Percentiles rank a stretch among this genome's conserved stretches.
phyloP scores from a whole-genome alignment of 2,329 filamentous ascomycete genomes.

The Capronia epimyces region DNA sequence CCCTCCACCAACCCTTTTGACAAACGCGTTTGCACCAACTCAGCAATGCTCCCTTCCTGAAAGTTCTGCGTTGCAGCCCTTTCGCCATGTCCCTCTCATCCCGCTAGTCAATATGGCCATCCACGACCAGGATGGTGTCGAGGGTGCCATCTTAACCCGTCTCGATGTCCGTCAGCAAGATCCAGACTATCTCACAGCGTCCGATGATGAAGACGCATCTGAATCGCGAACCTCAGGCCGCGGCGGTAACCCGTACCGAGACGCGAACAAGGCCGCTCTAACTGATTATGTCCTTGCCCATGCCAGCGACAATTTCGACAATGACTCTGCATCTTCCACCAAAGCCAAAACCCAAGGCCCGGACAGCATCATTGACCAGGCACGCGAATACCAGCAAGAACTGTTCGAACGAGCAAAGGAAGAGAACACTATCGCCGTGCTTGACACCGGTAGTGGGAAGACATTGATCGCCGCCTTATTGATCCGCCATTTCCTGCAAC shows the following conservation, averaged over 20 bases:
- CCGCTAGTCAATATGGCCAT: neutral
- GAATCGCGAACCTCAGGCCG: neutral
- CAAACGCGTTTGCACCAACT: neutral
- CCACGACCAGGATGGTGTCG: neutral
- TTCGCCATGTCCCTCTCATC: neutral
- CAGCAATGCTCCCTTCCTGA: neutral
- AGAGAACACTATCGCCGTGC: conserved; percentile 82
- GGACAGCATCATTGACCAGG: conserved; percentile 64
- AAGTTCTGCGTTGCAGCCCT: neutral
- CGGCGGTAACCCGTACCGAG: neutral
- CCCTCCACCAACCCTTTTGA: neutral
- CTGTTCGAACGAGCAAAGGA: conserved; percentile 81
- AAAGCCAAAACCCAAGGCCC: conserved; percentile 45
- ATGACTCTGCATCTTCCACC: conserved; percentile 3
- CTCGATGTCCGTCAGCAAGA: neutral
- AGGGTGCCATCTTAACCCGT: neutral
- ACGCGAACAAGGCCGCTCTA: conserved; percentile 18
- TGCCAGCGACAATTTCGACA: neutral
- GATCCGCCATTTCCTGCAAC: conserved; percentile 66
- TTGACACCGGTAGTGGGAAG: conserved; percentile 71
- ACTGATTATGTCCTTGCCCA: conserved; percentile 15
- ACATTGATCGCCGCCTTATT: conserved; percentile 91
- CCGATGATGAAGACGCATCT: conserved; percentile 7
- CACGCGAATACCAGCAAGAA: conserved; percentile 86
- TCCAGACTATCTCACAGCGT: conserved; percentile 10